Evolutionary conservation across 2,329 filamentous ascomycete genomes (phyloP), one percentile per base, ranked within the genome.

Genomic region (Diaporthe sp.): DNA sequence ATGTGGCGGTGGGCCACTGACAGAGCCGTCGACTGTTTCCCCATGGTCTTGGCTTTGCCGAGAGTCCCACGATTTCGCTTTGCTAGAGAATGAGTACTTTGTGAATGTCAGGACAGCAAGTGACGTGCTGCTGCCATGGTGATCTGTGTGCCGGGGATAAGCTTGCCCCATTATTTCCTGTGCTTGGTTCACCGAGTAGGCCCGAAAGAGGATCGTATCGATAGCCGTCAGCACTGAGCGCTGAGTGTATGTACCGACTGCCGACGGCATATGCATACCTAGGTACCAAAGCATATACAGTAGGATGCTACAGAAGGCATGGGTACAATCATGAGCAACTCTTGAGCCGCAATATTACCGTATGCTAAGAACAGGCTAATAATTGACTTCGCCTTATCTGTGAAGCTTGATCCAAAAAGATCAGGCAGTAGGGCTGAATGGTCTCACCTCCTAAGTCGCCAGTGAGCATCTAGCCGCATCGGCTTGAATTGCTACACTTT

Each of bases 11-110:
- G 61, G 44, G 44, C 61, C 28, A 34, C 28, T n/a, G 28, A 51
- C 61, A 51, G 28, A 34, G 61, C 42, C 39, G 69, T 59, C 25
- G 69, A 72, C 22, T 44, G 44, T 59, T 49, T 46, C 69, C 68
- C 53, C 69, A 49, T 37, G 61, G 39, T 59, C 46, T 49, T 59
- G 28, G 4, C 39, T 2, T 49, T 39, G 55, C 69, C 55, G 37
- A 72, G 53, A 31, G 31, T 59, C 69, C 39, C 53, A 34, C 12
- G 39, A 59, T 59, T 51, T 59, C 55, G 69, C 55, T 72, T 72
- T 34, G 55, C 44, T 72, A 12, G 39, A 59, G 28, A 71, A 44
- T 71, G 34, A 49, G 53, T 4, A 37, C 9, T 17, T 59, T 25
- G 28, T 19, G 28, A 28, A 8, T 34, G 13, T 37, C 28, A 59